These are phyloP conservation scores for Tetracentron sinense DNA, from an alignment of 164 flowering plant species.

Conservation along the genomic window DNA sequence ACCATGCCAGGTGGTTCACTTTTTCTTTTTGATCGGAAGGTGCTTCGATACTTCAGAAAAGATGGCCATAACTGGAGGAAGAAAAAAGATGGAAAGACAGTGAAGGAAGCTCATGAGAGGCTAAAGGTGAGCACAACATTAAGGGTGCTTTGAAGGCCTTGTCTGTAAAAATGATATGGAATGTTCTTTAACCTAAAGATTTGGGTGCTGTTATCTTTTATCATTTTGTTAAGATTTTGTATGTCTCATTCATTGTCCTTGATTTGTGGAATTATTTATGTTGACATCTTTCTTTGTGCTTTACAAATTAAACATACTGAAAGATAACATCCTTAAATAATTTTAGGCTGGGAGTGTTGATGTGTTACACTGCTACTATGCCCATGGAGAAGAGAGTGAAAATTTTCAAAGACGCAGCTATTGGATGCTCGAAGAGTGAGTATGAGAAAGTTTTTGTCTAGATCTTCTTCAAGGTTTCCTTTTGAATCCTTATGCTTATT, in stretches of 20 bases:
- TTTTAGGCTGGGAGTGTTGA: constrained; percentile 90
- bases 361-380: constrained; percentile 94
- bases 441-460: constrained; percentile 19
- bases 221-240: not conserved
- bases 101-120: constrained; percentile 98
- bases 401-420: constrained; percentile 94
- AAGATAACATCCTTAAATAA: too few species aligned
- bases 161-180: too few species aligned
- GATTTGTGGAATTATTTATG: constrained; percentile 2
- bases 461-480: too few species aligned
- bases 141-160: not conserved
- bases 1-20: constrained; percentile 81
- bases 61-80: constrained; percentile 99
- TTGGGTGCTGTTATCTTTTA: too few species aligned
- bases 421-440: constrained; percentile 99
- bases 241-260: not conserved
- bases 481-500: too few species aligned
- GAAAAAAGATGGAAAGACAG: constrained; percentile 97
- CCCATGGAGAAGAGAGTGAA: constrained; percentile 95
- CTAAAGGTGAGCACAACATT: constrained; percentile 52
- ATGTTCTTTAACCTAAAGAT: too few species aligned
- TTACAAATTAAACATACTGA: too few species aligned
- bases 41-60: constrained; percentile 84
- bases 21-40: constrained; percentile 93
- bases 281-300: not conserved